phyloP scores from a whole-genome alignment of 805 yeast species.

The Lachancea quebecensis region DNA sequence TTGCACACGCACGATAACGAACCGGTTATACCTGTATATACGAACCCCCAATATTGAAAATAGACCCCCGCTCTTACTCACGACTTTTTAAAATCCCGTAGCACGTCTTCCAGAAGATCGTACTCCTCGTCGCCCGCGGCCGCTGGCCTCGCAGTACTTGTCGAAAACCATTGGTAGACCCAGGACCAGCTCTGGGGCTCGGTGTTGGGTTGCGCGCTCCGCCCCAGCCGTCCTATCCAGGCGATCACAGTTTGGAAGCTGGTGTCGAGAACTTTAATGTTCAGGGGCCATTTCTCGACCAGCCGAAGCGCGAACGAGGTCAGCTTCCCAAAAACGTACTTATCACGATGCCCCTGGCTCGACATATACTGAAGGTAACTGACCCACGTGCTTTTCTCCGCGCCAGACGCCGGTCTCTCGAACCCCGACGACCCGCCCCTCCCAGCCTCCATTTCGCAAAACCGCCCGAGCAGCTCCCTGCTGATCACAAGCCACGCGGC shows the following conservation, averaged over 20 bases:
- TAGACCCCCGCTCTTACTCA: not conserved
- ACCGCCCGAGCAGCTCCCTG: slow-evolving; percentile 5
- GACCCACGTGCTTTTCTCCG: not conserved
- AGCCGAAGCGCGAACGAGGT: not conserved
- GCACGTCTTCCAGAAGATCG: slow-evolving; percentile 17
- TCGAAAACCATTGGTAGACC: slow-evolving; percentile 4
- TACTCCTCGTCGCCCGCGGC: slow-evolving; percentile 11
- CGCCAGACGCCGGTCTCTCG: not conserved
- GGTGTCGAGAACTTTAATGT: slow-evolving; percentile 3
- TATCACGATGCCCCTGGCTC: slow-evolving; percentile 1
- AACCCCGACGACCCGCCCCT: not conserved
- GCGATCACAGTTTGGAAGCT: slow-evolving; percentile 1
- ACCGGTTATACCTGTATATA: slow-evolving; percentile 6
- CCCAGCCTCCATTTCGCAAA: not conserved
- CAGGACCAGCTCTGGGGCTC: slow-evolving; percentile 3
- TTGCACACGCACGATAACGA: not conserved
- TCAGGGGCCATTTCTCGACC: slow-evolving; percentile 8
- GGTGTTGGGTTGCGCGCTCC: not conserved
- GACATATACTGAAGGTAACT: not conserved
- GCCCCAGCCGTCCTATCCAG: slow-evolving; percentile 2
- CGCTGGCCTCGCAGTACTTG: not conserved
- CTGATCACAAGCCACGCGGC: slow-evolving; percentile 4
- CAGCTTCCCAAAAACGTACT: slow-evolving; percentile 6
- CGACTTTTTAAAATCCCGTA: slow-evolving; percentile 10
- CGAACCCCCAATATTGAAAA: no score